Evolutionary conservation across 2,329 filamentous ascomycete genomes (phyloP), one percentile per base, ranked within the genome.

Genomic region (Colletotrichum eremochloae): DNA sequence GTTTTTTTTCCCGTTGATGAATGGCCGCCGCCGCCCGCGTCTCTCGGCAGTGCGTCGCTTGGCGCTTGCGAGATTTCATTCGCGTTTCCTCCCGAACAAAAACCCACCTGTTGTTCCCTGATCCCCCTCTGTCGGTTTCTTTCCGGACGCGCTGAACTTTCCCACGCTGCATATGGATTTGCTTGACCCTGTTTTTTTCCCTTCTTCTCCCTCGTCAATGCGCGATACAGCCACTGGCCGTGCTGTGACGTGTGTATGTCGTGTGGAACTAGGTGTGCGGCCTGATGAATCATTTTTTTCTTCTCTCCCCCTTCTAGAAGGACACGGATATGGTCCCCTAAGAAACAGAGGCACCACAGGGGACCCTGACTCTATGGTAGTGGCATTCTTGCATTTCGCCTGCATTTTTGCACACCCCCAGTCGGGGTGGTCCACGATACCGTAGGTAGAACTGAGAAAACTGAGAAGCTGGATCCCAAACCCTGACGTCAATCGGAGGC

Each of bases 401-500:
- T 50, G 31, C 2, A 24, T 20, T 11, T 50, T 62, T 38, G 42
- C 33, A 44, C 6, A 44, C 42, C 3, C 40, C 15, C 40, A 42
- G 18, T 7, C 6, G 40, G 15, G 14, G 15, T 24, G 24, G 24
- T 24, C 24, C 24, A 24, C 24, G 24, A 24, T 24, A 24, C 24
- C 1, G 24, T 24, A 24, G 24, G 24, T 24, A 24, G 24, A 24
- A 24, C 1, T 24, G 24, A 24, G 24, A 24, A 24, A 36, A 36
- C 8, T 36, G 33, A 8, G 36, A 24, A 33, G 33, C 33, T 42
- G 63, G 40, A 53, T 55, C 24, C 38, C 53, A 31, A 52, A 36
- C 44, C 66, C 55, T 72, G 70, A 72, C 70, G 70, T 72, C 70
- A 72, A 70, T 72, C 70, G 70, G 70, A 72, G 66, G 52, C 60